phyloP scores from a whole-genome alignment of 2,329 filamentous ascomycete species.

The Colletotrichum somersetense region DNA sequence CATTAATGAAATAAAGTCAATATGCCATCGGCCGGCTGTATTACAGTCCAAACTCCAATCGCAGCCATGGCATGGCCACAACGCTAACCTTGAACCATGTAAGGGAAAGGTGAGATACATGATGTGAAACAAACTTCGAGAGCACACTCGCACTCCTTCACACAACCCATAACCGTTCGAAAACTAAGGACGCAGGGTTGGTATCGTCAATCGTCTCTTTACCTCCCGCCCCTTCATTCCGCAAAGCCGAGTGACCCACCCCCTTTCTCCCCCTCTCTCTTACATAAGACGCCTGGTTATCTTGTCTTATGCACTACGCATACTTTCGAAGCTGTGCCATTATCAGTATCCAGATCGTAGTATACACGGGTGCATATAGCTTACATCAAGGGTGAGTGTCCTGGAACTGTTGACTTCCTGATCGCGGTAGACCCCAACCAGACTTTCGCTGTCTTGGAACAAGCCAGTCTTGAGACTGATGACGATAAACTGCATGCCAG shows the following conservation, averaged over 20 bases:
- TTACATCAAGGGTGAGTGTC: conserved; percentile 94
- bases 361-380: conserved; percentile 53
- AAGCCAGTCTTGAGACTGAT: conserved; percentile 95
- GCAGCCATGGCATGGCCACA: conserved; percentile 14
- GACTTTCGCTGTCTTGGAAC: conserved; percentile 95
- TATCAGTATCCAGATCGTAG: conserved; percentile 10
- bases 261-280: neutral
- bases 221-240: neutral
- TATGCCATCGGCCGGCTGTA: conserved; percentile 17
- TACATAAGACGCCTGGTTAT: neutral
- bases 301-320: conserved; percentile 11
- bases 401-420: conserved; percentile 93
- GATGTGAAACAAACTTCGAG: conserved; percentile 5
- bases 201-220: conserved; percentile 24
- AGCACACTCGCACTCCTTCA: neutral
- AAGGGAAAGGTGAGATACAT: neutral
- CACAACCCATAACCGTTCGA: conserved; percentile 17
- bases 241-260: neutral
- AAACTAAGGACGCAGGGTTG: conserved; percentile 23
- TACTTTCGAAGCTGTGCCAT: conserved; percentile 35
- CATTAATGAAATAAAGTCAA: conserved; percentile 13
- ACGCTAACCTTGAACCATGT: conserved; percentile 24
- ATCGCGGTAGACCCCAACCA: conserved; percentile 96
- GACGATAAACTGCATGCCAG: conserved; percentile 99
- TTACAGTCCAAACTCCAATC: conserved; percentile 37